Base-by-base conservation (phyloP, 177 flowering plant genomes). In the Vitis hybrid region DNA sequence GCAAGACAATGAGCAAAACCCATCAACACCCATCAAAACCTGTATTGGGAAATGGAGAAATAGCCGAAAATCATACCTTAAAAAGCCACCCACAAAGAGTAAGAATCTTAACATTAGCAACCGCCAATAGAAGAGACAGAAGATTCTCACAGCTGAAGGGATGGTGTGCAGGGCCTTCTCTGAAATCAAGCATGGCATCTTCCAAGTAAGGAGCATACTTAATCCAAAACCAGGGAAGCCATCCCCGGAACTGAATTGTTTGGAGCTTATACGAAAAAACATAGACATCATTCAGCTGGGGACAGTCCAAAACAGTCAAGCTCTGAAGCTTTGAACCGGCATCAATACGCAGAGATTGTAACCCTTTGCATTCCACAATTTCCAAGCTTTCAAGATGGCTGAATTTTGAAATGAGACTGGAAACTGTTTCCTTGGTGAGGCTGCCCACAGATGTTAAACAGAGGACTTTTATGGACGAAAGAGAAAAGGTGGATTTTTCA, bases 231-330 rank as follows among this genome's bases (percentile, higher is more conserved):
- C 34, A 14, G 34, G 61, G 66, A 60, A 69, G 69, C 7, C 14
- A 12, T 26, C 77, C 65, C 12, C 60, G 61, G 19, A n/a, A 51
- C 2, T 52, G 8, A 32, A 65, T 51, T 11, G 52, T 11, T 3
- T 66, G 55, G 19, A 66, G 70, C 2, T 51, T 34, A 11, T 7
- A 15, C 19, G 65, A 32, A 49, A 6, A 50, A 14, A 66, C 4
- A 32, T 12, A 26, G 51, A 65, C 0, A 4, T 48, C 17, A 2
- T 34, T 15, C 14, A 72, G 26, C 15, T 59, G 14, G 11, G 65
- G 74, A 17, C 64, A 65, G 64, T 65, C 65, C 49, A 72, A 13
- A 7, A 72, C 65, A 11, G 52, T 72, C 69, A 72, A 60, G 64
- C 30, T 65, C 18, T n/a, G 54, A 60, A 68, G 64, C 15, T 49